Evolutionary conservation across 176 grass and related monocot species (phyloP).

Genomic region (Raddia guianensis): DNA sequence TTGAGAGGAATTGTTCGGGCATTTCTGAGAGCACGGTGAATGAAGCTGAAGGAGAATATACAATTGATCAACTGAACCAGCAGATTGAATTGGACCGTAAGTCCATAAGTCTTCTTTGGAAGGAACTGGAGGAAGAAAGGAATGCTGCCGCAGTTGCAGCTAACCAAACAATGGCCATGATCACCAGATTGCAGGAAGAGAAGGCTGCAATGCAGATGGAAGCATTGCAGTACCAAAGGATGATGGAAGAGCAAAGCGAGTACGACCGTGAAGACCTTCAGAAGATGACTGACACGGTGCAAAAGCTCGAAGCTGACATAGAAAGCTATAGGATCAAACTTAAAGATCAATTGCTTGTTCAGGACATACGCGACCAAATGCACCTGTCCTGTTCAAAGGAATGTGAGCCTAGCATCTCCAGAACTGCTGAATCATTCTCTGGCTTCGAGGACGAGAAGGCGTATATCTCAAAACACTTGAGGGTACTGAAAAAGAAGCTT

Average conservation of each 20-base stretch:
- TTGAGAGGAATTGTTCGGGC: slow-evolving; percentile 56
- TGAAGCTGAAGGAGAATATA: slow-evolving; percentile 63
- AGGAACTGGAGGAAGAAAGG: slow-evolving; percentile 90
- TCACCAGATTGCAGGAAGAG: slow-evolving; percentile 91
- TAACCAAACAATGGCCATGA: slow-evolving; percentile 96
- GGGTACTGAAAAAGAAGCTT: slow-evolving; percentile 56
- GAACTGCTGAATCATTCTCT: slow-evolving; percentile 37
- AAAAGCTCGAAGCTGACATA: slow-evolving; percentile 55
- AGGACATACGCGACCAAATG: slow-evolving; percentile 49
- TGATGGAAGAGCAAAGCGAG: slow-evolving; percentile 90
- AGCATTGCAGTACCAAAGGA: slow-evolving; percentile 65
- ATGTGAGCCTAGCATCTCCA: neutral
- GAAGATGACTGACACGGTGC: slow-evolving; percentile 51
- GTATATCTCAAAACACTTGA: slow-evolving; percentile 57
- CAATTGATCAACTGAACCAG: slow-evolving; percentile 60
- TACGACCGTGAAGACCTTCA: slow-evolving; percentile 69
- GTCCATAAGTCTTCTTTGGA: slow-evolving; percentile 73
- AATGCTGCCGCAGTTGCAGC: slow-evolving; percentile 72
- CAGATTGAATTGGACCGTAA: slow-evolving; percentile 66
- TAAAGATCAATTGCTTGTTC: slow-evolving; percentile 32
- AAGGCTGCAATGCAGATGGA: slow-evolving; percentile 86
- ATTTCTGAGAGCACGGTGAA: slow-evolving; percentile 42
- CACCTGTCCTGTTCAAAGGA: slow-evolving; percentile 1
- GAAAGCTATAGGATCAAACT: slow-evolving; percentile 45
- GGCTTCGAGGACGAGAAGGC: slow-evolving; percentile 65